phyloP scores from a whole-genome alignment of 352 stramenopile genomes.

The Globisporangium cystogenes region DNA sequence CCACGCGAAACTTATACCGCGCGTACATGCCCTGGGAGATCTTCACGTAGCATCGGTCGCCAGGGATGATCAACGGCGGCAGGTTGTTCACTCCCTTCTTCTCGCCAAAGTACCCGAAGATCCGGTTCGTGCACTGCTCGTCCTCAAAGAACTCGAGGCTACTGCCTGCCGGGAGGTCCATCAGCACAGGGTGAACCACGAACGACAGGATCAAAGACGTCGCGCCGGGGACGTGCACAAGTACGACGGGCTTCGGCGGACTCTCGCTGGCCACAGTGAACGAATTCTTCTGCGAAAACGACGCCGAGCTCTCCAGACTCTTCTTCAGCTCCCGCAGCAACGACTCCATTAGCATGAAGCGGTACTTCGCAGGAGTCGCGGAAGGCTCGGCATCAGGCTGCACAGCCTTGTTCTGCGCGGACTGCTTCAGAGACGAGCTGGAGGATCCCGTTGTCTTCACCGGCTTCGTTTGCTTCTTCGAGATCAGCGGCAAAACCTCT shows the following conservation, averaged over 20 bases:
- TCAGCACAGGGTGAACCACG: constrained; percentile 67
- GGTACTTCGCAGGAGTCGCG: constrained; percentile 38
- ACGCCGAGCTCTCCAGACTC: constrained; percentile 37
- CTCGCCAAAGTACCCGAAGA: constrained; percentile 76
- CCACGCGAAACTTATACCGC: constrained; percentile 77
- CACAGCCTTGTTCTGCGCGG: constrained; percentile 23
- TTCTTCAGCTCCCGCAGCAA: constrained; percentile 48
- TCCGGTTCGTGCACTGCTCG: constrained; percentile 43
- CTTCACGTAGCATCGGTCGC: constrained; percentile 60
- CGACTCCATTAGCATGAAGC: constrained; percentile 56
- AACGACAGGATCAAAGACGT: constrained; percentile 78
- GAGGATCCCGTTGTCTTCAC: constrained; percentile 13
- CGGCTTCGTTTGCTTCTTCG: constrained; percentile 36
- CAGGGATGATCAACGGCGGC: constrained; percentile 47
- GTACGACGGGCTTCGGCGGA: constrained; percentile 51
- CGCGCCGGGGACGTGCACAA: constrained; percentile 54
- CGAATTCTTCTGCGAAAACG: constrained; percentile 39
- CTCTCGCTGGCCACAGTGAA: constrained; percentile 67
- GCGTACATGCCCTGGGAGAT: constrained; percentile 58
- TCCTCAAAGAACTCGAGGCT: constrained; percentile 72
- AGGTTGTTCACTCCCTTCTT: constrained; percentile 66
- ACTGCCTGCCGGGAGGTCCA: constrained; percentile 66
- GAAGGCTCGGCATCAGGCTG: constrained; percentile 24
- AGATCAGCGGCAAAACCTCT: constrained; percentile 14
- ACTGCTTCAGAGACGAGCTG: constrained; percentile 13